These are phyloP conservation scores for Aspergillus sclerotialis DNA, from an alignment of 2,329 filamentous ascomycete species.

Conservation along the genomic window DNA sequence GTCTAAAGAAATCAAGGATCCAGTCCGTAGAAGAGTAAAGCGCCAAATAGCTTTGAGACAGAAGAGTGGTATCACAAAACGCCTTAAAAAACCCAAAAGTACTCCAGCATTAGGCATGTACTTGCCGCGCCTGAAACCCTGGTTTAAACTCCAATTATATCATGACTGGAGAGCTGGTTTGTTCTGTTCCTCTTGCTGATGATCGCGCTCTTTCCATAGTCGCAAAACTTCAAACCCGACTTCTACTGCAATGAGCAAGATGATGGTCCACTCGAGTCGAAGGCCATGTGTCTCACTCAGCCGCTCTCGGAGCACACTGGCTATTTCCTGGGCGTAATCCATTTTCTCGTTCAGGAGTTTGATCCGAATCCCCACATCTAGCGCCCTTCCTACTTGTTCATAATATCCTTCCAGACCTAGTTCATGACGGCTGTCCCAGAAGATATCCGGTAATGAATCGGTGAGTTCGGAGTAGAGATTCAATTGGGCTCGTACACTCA, in stretches of 20 bases:
- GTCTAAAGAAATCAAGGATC: too few relatives aligned
- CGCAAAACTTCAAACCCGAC: constrained; percentile 78
- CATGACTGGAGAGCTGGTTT: constrained; percentile 4
- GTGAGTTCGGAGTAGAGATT: constrained; percentile 97
- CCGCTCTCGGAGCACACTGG: constrained; percentile 77
- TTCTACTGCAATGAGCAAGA: constrained; percentile 85
- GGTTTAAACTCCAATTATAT: not conserved
- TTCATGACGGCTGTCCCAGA: constrained; percentile 89
- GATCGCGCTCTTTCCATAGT: constrained; percentile 57
- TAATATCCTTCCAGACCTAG: constrained; percentile 91
- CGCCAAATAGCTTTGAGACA: too few relatives aligned
- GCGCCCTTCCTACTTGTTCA: constrained; percentile 79
- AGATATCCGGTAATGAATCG: constrained; percentile 88
- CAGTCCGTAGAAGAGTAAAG: too few relatives aligned
- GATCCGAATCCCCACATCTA: constrained; percentile 89
- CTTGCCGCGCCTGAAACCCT: not conserved
- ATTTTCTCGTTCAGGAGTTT: constrained; percentile 92
- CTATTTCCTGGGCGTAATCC: constrained; percentile 95
- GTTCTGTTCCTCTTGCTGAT: constrained; percentile 26
- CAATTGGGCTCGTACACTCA: constrained; percentile 81
- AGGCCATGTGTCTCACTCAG: constrained; percentile 85
- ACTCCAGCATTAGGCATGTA: too few relatives aligned
- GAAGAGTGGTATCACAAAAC: too few relatives aligned
- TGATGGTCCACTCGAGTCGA: constrained; percentile 91
- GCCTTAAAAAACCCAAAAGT: too few relatives aligned